Base-by-base conservation (phyloP, 768 basidiomycete genomes). In the Rubroboletus pulcherrimus region DNA sequence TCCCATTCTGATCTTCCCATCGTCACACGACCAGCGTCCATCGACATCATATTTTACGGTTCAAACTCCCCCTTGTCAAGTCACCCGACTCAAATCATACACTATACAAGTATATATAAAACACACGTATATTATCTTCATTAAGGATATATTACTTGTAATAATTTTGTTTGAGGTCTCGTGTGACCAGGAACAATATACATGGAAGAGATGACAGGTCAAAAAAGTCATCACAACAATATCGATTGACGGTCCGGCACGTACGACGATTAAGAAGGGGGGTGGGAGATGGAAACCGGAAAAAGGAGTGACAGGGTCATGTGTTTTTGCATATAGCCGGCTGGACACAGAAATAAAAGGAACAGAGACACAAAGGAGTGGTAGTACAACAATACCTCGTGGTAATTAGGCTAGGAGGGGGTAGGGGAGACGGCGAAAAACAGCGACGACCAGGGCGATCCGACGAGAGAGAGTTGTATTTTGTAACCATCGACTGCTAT, bases 381-480 rank as follows among this genome's bases (percentile, higher is more conserved):
- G 53, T 63, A 54, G 54, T 71, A 72, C 64, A 68, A 46, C 49
- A 51, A 61, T 56, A 55, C 57, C 63, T 57, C 33, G 44, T 12
- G 5, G 37, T 45, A 51, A 50, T 61, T 60, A 66, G 56, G 46
- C 46, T 59, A 59, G 45, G 40, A 41, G 42, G 37, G 48, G 5
- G 45, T 29, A 46, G 43, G 29, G 14, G 26, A 35, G 47, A 45
- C 24, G 42, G 31, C 34, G 55, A 63, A 49, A 49, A 56, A 53
- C 49, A 51, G 31, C 33, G 33, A 50, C 17, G 21, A 45, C 59
- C 49, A n/a, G 40, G 35, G 33, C n/a, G 10, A 35, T 48, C 15
- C 45, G 8, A 30, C 39, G 14, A 17, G 17, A 26, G 39, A 19
- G 43, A 39, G 58, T 15, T 55, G 58, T 19, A 47, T 48, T 43